Base-by-base conservation (phyloP, 2,329 filamentous ascomycete genomes). In the Microdochium trichocladiopsis region DNA sequence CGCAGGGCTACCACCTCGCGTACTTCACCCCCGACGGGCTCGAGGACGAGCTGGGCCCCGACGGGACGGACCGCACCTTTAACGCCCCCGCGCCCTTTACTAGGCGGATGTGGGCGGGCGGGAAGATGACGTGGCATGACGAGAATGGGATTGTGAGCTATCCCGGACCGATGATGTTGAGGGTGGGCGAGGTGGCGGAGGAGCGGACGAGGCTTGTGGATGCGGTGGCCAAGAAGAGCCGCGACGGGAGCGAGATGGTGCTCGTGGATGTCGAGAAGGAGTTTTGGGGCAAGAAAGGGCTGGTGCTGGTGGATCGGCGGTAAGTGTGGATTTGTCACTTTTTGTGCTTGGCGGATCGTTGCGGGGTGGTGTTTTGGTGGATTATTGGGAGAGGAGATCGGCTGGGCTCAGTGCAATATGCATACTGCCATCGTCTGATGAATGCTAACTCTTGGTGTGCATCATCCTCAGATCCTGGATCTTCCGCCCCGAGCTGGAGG, bases 21-120 rank as follows among this genome's bases (percentile, higher is more conserved):
- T 87, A 86, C 62, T 86, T 87, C 60, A 84, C 82, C 0, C 81
- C 83, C 0, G 68, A 69, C 0, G 77, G 77, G 4, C 55, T 79
- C 0, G 83, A 86, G 58, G 55, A 61, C 1, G 72, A 79, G 6
- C 71, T 87, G 1, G 82, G 82, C 0, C 55, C 62, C 0, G 83
- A 87, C 62, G 84, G 84, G 14, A 83, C 79, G 0, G 83, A 87
- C 65, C 67, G 62, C 1, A 77, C 76, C 0, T 86, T 81, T 61
- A 86, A 84, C 57, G 76, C 82, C 0, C 73, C 79, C 0, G 55
- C 67, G 2, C 82, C 82, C 0, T 87, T 85, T 53, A 83, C 80
- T 2, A 67, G 83, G 25, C 72, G 83, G 12, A 86, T 87, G 83
- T 87, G 84, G 84, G 83, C 83, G 0, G 83, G 83, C 1, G 84